Evolutionary conservation across 345 rosid species (phyloP).

Genomic region (Linum lewisii): DNA sequence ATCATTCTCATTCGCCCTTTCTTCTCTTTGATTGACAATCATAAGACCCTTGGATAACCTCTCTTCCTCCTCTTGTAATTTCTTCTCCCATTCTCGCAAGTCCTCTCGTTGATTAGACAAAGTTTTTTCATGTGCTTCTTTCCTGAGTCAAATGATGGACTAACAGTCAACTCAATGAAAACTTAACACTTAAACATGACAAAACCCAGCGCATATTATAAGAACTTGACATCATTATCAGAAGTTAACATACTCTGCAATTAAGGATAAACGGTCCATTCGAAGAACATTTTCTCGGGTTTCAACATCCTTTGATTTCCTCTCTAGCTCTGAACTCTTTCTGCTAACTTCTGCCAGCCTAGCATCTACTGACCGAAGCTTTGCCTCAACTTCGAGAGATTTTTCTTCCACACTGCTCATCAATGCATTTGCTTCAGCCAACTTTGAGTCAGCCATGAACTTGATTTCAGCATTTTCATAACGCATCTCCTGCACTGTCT

Average conservation of each 20-base stretch:
- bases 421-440: conserved; percentile 84
- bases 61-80: conserved; percentile 83
- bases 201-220: neutral
- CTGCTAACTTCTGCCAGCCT: conserved; percentile 89
- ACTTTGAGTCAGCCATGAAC: conserved; percentile 81
- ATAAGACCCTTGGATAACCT: conserved; percentile 53
- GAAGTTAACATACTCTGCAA: conserved; percentile 52
- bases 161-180: neutral
- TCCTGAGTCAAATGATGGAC: conserved; percentile 32
- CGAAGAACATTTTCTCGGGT: conserved; percentile 53
- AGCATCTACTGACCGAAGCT: conserved; percentile 76
- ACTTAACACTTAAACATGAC: neutral
- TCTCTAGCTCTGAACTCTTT: conserved; percentile 67
- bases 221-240: conserved; percentile 3
- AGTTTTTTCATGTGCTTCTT: conserved; percentile 52
- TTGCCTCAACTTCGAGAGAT: conserved; percentile 76
- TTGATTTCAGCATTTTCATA: conserved; percentile 83
- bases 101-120: conserved; percentile 90
- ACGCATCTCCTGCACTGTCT: conserved; percentile 73
- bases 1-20: conserved; percentile 74
- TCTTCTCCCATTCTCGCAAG: conserved; percentile 84
- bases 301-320: conserved; percentile 72
- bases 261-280: conserved; percentile 65
- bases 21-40: conserved; percentile 81
- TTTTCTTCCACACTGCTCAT: conserved; percentile 67